Base-by-base conservation (phyloP, 1,139 yeast genomes). In the Scheffersomyces illinoinensis region DNA sequence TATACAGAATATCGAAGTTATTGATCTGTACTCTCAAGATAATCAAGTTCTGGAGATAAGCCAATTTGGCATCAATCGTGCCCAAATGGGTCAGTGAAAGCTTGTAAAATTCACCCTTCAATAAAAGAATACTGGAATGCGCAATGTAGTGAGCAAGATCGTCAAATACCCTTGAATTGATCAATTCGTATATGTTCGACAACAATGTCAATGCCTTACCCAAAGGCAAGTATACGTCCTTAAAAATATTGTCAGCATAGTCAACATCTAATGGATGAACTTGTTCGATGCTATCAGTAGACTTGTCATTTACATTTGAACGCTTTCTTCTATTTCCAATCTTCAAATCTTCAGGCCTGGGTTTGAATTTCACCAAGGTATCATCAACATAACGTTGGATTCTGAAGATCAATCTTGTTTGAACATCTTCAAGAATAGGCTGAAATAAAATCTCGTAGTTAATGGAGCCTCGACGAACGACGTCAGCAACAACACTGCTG, bases 81-180 rank as follows among this genome's bases (percentile, higher is more conserved):
- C 83, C 70, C 78, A 67, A 79, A 72, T 73, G 78, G 24, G 56
- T 81, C 66, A 57, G 74, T 56, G 72, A 76, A 62, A 61, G 82
- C 74, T 61, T 76, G 64, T 83, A 85, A 7, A 90, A 91, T 48
- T 76, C 66, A 68, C 78, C 71, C 76, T 83, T 71, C 82, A 80
- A 43, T 86, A 90, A 56, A 51, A 76, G 71, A 50, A 93, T 83
- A 66, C 96, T 89, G 54, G 90, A 85, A 68, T 91, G 97, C 5
- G 93, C 91, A 59, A 92, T 87, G 58, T 90, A 86, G 70, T 93
- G 97, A 0, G 98, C 97, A 62, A 93, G 75, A 68, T 92, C 97
- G 68, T 93, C 97, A 75, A 93, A 93, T 1, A 93, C 91, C 10
- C 85, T 78, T 1, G 90, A 85, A 63, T 89, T 88, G 26, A 93